These are phyloP conservation scores for Saitozyma sp. DNA, from an alignment of 768 basidiomycete genomes.

Conservation along the genomic window DNA sequence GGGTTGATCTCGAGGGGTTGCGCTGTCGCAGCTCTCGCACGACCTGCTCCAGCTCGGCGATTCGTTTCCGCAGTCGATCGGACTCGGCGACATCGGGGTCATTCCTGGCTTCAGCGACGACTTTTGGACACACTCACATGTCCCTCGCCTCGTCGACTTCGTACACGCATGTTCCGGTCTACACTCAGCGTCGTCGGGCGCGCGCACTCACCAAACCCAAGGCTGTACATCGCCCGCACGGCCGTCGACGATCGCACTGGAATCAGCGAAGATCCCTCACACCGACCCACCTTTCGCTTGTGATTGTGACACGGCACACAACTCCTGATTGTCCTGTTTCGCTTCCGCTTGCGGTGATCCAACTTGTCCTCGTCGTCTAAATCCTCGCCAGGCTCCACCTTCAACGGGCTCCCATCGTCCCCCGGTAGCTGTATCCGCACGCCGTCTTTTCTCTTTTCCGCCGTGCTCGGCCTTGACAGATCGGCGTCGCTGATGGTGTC, in stretches of 20 bases:
- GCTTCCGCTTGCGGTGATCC: conserved; percentile 68
- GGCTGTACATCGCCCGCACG: conserved; percentile 86
- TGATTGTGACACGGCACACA: conserved; percentile 82
- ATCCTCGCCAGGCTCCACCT: conserved; percentile 10
- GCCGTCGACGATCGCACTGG: conserved; percentile 87
- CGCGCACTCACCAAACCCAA: conserved; percentile 67
- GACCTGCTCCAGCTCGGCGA: conserved; percentile 88
- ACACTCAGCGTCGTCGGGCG: conserved; percentile 6
- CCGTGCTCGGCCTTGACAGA: no score
- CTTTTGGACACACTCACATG: conserved; percentile 19
- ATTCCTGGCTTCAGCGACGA: conserved; percentile 59
- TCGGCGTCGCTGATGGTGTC: no score
- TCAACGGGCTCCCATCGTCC: background rate
- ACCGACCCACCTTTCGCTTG: conserved; percentile 74
- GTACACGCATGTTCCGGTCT: conserved; percentile 93
- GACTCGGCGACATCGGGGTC: conserved; percentile 85
- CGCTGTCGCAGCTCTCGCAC: conserved; percentile 73
- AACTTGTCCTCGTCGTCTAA: conserved; percentile 34
- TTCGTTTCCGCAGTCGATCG: conserved; percentile 78
- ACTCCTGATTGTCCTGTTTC: conserved; percentile 89
- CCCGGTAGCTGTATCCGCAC: no score
- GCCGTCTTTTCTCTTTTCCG: no score
- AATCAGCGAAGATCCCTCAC: conserved; percentile 3
- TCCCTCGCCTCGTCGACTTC: conserved; percentile 70
- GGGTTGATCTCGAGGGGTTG: conserved; percentile 19